A percentile compares a stretch with the other conserved stretches of the same genome.
Conservation (phyloP, 306 rosid genomes). For the Canavalia ensiformis region DNA sequence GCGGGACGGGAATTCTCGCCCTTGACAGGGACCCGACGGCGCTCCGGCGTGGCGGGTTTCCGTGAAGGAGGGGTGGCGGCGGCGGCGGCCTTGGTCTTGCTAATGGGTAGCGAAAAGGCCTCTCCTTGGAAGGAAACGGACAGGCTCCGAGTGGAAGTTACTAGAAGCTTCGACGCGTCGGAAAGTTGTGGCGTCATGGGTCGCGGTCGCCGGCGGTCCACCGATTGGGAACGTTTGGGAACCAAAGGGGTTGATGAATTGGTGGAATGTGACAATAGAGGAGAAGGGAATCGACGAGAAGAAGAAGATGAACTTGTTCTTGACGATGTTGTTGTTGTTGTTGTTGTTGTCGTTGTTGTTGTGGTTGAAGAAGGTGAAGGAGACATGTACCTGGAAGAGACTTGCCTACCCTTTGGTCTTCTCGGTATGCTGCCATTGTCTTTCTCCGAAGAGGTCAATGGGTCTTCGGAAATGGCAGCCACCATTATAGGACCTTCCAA, state of each 20-base stretch:
- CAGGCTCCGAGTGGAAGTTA: slow-evolving; percentile 91
- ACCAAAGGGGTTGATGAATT: slow-evolving; percentile 74
- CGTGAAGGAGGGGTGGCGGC: slow-evolving; percentile 63
- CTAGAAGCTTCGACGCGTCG: slow-evolving; percentile 84
- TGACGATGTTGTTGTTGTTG: slow-evolving; percentile 68
- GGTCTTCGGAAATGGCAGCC: slow-evolving; percentile 88
- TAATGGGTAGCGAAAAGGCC: slow-evolving; percentile 93
- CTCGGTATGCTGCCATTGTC: slow-evolving; percentile 68
- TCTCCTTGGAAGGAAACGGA: slow-evolving; percentile 99
- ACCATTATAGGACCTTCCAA: slow-evolving; percentile 72
- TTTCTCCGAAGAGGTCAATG: slow-evolving; percentile 61
- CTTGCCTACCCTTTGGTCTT: slow-evolving; percentile 81
- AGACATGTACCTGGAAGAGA: slow-evolving; percentile 97
- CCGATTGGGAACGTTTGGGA: slow-evolving; percentile 90
- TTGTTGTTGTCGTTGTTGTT: slow-evolving; percentile 41
- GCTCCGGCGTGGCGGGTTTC: slow-evolving; percentile 83
- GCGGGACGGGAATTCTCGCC: slow-evolving; percentile 78
- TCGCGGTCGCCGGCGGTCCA: slow-evolving; percentile 78
- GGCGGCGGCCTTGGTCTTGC: slow-evolving; percentile 73
- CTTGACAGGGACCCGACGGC: slow-evolving; percentile 73
- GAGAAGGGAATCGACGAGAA: slow-evolving; percentile 88
- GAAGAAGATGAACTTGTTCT: slow-evolving; percentile 66
- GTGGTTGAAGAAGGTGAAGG: slow-evolving; percentile 66
- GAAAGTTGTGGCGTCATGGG: slow-evolving; percentile 60
- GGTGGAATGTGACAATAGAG: slow-evolving; percentile 83